Base-by-base conservation (phyloP, 139 green algal species). In the Closterium sp. region DNA sequence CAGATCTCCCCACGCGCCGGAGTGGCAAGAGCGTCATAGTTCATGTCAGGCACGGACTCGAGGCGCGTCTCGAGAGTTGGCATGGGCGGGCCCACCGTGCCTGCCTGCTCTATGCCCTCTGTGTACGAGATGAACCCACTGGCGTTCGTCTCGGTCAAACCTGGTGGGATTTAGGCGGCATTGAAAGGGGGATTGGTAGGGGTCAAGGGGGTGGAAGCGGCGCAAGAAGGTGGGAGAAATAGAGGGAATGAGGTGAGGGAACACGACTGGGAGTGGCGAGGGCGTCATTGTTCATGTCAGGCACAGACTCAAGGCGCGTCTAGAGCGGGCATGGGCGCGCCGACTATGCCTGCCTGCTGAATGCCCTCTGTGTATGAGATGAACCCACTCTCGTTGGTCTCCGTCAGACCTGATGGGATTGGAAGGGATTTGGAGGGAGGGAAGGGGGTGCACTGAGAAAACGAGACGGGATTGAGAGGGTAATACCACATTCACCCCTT, bases 271-370 rank as follows among this genome's bases (percentile, higher is more conserved):
- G 95, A 17, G 97, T 95, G 79, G 92, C 97, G 38, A 97, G 91
- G n/a, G 98, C 96, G 89, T 98, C 96, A 92, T 98, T 99, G 79
- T 97, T 97, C 98, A 99, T 99, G 94, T 99, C 98, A 0, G 98
- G 97, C 42, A 99, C 97, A 0, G 95, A 96, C 93, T 99, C 98
- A 32, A 99, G 96, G 11, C 97, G 93, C 84, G 28, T 28, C 31
- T 95, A 89, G 28, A 28, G 11, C n/a, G 62, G 93, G 91, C 70
- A 92, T 32, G 5, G 91, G 91, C n/a, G 96, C 93, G 7, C 97
- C 97, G 88, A 99, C 97, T 13, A 97, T 99, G 84, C 96, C 96
- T 3, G 92, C 90, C 85, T 96, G 89, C 29, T 93, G 19, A 2
- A 92, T 92, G 87, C 27, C 42, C 7, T 91, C 38, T 17, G 94